Conservation (phyloP, 2,329 filamentous ascomycete genomes). For the Macroventuria anomochaeta region DNA sequence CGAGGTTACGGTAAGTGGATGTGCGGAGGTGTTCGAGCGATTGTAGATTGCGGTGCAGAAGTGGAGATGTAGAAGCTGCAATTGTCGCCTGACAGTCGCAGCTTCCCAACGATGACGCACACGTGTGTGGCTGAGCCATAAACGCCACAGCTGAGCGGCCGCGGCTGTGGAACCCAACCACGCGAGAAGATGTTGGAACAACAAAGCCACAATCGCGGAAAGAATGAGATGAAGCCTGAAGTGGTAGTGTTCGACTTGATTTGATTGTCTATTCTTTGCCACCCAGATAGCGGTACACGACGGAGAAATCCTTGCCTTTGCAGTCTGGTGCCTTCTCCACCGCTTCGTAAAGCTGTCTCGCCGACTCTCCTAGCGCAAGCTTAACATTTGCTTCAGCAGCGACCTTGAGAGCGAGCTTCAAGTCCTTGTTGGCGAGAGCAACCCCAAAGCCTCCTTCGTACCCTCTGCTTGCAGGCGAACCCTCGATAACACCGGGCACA, state of each 20-base stretch:
- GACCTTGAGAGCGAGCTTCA: slow-evolving; percentile 57
- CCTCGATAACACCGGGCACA: slow-evolving; percentile 80
- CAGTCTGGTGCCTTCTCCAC: slow-evolving; percentile 53
- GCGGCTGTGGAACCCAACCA: not conserved
- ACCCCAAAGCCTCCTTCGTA: slow-evolving; percentile 64
- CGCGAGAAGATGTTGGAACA: not conserved
- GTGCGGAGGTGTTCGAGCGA: not conserved
- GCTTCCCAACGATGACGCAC: slow-evolving; percentile 11
- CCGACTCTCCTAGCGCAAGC: slow-evolving; percentile 54
- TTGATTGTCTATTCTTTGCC: slow-evolving; percentile 50
- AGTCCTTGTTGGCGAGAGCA: slow-evolving; percentile 58
- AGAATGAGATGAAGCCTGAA: not conserved
- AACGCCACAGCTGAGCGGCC: not conserved
- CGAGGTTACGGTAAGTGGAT: not conserved
- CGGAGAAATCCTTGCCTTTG: slow-evolving; percentile 59
- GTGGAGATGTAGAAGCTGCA: slow-evolving; percentile 1
- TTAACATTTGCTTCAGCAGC: slow-evolving; percentile 53
- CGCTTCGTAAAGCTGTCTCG: slow-evolving; percentile 55
- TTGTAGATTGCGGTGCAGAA: not conserved
- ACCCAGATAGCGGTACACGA: slow-evolving; percentile 58
- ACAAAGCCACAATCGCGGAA: not conserved
- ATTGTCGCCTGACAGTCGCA: slow-evolving; percentile 10
- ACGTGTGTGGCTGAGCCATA: slow-evolving; percentile 9
- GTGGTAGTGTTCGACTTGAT: too few species aligned
- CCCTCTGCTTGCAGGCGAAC: slow-evolving; percentile 75